Evolutionary conservation across 2,329 filamentous ascomycete genomes (phyloP).

Genomic region (Paecilomyces dactylethromorphus): DNA sequence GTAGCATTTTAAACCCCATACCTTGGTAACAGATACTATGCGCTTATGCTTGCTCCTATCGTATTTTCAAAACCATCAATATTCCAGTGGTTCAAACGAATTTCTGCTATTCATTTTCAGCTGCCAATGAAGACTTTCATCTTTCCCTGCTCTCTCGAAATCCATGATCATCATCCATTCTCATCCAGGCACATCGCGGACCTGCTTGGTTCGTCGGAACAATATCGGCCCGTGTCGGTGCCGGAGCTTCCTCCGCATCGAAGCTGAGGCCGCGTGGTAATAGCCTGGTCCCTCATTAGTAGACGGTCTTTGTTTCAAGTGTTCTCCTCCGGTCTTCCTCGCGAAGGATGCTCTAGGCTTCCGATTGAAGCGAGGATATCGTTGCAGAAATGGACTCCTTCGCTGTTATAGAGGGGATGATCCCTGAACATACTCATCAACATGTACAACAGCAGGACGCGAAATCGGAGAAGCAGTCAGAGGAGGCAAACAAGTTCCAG

Average conservation of each 20-base stretch:
- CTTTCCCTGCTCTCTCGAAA: background rate
- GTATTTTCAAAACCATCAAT: background rate
- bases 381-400: slow-evolving; percentile 35
- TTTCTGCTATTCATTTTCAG: no score
- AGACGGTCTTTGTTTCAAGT: background rate
- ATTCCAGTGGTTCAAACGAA: background rate
- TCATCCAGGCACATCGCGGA: background rate
- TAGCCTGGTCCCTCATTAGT: background rate
- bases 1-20: background rate
- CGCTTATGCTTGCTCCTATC: background rate
- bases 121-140: background rate
- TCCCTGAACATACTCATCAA: slow-evolving; percentile 22
- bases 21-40: background rate
- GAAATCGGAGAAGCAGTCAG: slow-evolving; percentile 29
- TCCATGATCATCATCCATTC: background rate
- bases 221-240: slow-evolving; percentile 28
- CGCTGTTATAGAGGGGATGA: slow-evolving; percentile 34
- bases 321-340: background rate
- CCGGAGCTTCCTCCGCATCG: slow-evolving; percentile 12
- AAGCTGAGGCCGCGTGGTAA: slow-evolving; percentile 2
- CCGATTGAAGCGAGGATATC: background rate
- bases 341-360: slow-evolving; percentile 2
- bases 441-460: slow-evolving; percentile 17
- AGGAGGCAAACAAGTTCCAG: slow-evolving; percentile 87
- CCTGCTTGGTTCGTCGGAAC: slow-evolving; percentile 19